Percentiles rank a stretch among this genome's conserved stretches.
Evolutionary conservation across 169 alveolate genomes (phyloP).

Genomic region (Plasmodium malariae): DNA sequence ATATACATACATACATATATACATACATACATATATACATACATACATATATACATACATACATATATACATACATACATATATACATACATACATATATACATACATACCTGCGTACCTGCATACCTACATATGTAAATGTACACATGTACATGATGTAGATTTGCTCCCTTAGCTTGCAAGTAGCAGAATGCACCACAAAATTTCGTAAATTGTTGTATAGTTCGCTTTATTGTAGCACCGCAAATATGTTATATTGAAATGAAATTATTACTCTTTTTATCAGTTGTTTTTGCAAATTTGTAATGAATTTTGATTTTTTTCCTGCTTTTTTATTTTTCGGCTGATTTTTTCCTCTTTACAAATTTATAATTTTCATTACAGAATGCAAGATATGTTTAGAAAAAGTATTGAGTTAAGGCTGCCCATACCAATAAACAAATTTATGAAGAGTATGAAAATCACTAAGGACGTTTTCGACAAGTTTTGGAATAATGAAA

Average conservation of each 20-base stretch:
- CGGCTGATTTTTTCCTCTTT: neutral
- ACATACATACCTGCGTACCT: too few species aligned
- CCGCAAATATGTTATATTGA: too few species aligned
- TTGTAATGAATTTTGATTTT: neutral
- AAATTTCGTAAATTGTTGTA: too few species aligned
- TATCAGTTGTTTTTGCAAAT: neutral
- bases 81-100: too few species aligned
- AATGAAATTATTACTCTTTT: neutral
- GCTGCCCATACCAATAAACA: conserved; percentile 47
- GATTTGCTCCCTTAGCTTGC: too few species aligned
- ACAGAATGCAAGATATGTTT: conserved; percentile 71
- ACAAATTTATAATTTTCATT: neutral
- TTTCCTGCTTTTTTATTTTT: neutral
- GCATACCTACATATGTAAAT: neutral
- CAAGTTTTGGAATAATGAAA: conserved; percentile 65
- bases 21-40: too few species aligned
- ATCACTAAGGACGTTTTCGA: conserved; percentile 42
- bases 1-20: too few species aligned
- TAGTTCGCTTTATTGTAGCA: too few species aligned
- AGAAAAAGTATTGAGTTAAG: conserved; percentile 57
- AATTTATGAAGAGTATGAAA: conserved; percentile 59
- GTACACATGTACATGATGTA: neutral
- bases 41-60: too few species aligned
- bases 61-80: too few species aligned
- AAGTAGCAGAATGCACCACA: too few species aligned